A percentile compares a stretch with the other conserved stretches of the same genome.
phyloP scores from a whole-genome alignment of 2,329 filamentous ascomycete genomes.

The Alternaria ethzedia region DNA sequence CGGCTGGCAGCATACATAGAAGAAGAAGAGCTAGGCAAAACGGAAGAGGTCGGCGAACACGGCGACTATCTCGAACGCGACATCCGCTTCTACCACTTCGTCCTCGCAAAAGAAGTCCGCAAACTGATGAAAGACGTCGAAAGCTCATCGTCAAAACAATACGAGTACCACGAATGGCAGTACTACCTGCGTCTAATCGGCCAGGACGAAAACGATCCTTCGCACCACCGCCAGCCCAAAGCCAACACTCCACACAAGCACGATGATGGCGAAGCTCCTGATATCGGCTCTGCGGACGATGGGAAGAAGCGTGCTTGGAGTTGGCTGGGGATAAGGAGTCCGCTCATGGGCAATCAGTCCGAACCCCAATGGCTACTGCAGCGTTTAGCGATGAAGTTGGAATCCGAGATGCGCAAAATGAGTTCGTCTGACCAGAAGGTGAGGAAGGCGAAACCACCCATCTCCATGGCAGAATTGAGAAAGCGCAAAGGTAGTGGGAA shows the following conservation, averaged over 20 bases:
- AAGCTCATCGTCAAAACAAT: conserved; percentile 48
- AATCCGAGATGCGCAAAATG: conserved; percentile 46
- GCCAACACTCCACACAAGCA: conserved; percentile 19
- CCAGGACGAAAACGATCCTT: conserved; percentile 49
- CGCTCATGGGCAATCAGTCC: conserved; percentile 70
- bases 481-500: conserved; percentile 5
- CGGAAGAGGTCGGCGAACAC: conserved; percentile 49
- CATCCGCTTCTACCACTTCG: conserved; percentile 59
- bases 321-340: conserved; percentile 73
- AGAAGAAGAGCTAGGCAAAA: conserved; percentile 50
- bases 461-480: conserved; percentile 41
- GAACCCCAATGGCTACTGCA: conserved; percentile 79
- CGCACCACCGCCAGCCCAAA: conserved; percentile 43
- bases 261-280: conserved; percentile 25
- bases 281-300: conserved; percentile 42
- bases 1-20: conserved; percentile 49
- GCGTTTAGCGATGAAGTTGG: conserved; percentile 64
- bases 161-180: conserved; percentile 49
- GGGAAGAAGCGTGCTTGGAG: conserved; percentile 69
- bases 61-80: conserved; percentile 56
- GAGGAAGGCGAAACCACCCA: conserved; percentile 35
- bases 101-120: conserved; percentile 54
- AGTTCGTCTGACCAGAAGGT: conserved; percentile 21
- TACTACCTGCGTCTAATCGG: conserved; percentile 48
- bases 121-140: conserved; percentile 52